Base-by-base conservation (phyloP, 805 yeast genomes). In the Candida caryicola region DNA sequence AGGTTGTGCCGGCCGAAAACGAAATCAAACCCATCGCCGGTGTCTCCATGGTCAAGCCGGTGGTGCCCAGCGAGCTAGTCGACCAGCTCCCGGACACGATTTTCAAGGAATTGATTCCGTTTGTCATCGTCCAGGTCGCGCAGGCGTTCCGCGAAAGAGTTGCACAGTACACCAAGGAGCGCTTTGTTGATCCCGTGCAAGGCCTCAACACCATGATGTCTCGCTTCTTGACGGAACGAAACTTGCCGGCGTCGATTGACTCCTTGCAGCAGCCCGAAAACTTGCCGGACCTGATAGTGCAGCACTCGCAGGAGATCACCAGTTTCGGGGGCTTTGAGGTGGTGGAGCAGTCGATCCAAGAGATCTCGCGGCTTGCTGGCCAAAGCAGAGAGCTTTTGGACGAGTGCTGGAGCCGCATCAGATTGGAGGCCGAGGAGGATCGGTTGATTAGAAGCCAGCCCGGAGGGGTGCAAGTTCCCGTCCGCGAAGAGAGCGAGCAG, bases 61-160 rank as follows among this genome's bases (percentile, higher is more conserved):
- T 61, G 29, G 62, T 61, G 2, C 60, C 76, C 0, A 51, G 48
- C 6, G 16, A 9, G 18, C 29, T 35, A 6, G 28, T 35, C 19
- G 10, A n/a, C 8, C 25, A 21, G 25, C 37, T 53, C 6, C 29
- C 26, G 17, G 41, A 50, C 40, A 62, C 63, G 0, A 39, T 81
- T n/a, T 82, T 89, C 48, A 60, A 62, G n/a, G 75, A 75, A 15
- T 59, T 89, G 2, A 53, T 88, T 2, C 96, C 97, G 0, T 76
- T 74, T 46, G 59, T 71, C 3, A 75, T 86, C 1, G 73, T 85
- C 29, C 85, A 82, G 48, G 71, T 78, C 2, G 79, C 87, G 0
- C 76, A 74, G 29, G 82, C 89, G 1, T 85, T 77, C 52, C 71
- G 75, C 36, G 91, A 83, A 43, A 68, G 90, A 43, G 80, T 79